Conservation (phyloP, 1,139 yeast genomes). For the Chernovozyma aurita region DNA sequence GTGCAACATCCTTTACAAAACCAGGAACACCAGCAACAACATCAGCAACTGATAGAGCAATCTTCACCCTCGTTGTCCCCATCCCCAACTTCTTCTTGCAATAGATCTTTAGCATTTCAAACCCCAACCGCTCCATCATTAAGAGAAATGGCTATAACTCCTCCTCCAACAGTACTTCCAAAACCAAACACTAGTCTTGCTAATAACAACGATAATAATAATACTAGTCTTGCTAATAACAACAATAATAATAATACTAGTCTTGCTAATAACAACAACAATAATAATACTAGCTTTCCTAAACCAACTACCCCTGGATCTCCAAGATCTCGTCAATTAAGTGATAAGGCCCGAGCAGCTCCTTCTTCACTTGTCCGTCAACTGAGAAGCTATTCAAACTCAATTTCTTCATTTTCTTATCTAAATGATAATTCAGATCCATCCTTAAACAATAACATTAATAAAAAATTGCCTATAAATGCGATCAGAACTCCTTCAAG, state of each 20-base stretch:
- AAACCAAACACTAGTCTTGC: neutral
- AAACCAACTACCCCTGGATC: slow-evolving; percentile 1
- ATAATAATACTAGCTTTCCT: neutral
- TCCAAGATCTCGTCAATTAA: slow-evolving; percentile 14
- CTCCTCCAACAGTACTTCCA: slow-evolving; percentile 3
- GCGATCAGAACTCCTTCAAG: slow-evolving; percentile 2
- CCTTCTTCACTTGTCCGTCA: slow-evolving; percentile 40
- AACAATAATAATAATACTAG: neutral
- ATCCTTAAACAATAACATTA: slow-evolving; percentile 10
- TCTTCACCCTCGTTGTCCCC: slow-evolving; percentile 1
- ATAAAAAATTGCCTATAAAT: neutral
- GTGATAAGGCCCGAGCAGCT: slow-evolving; percentile 29
- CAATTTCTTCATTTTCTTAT: slow-evolving; percentile 9
- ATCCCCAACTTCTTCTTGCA: slow-evolving; percentile 3
- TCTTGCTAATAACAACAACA: neutral
- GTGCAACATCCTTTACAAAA: too few species aligned
- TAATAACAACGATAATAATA: too few species aligned
- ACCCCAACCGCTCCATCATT: slow-evolving; percentile 2
- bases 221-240: too few species aligned
- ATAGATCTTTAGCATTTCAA: slow-evolving; percentile 1
- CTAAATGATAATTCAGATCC: slow-evolving; percentile 13
- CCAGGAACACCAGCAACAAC: neutral
- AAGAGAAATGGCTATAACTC: slow-evolving; percentile 1
- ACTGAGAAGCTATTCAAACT: slow-evolving; percentile 28
- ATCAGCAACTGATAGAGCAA: neutral